Evolutionary conservation across 768 basidiomycete genomes (phyloP).

Genomic region (Lactarius tabidus): DNA sequence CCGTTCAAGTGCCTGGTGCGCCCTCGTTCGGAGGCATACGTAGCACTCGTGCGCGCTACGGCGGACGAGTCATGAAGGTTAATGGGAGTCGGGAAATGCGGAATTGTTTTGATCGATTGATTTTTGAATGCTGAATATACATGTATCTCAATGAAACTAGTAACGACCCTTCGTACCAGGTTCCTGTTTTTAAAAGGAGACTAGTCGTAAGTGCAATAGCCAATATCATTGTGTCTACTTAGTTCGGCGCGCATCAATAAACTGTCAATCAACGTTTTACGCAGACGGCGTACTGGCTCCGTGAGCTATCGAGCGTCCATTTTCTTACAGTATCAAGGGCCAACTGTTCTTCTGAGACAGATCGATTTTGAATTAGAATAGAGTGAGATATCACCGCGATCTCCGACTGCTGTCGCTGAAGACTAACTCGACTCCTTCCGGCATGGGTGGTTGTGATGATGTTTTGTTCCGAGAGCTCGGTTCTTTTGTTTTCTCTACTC

Average conservation of each 20-base stretch:
- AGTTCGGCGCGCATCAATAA: not conserved
- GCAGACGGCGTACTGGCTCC: not conserved
- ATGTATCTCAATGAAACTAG: not conserved
- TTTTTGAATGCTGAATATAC: not conserved
- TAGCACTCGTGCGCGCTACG: not conserved
- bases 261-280: not conserved
- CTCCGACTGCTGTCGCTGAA: not conserved
- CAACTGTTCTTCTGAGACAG: not conserved
- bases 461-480: not conserved
- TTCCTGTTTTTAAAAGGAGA: not conserved
- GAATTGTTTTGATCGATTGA: not conserved
- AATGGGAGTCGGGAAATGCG: not conserved
- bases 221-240: not conserved
- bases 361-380: not conserved
- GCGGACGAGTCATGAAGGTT: not conserved
- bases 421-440: not conserved
- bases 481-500: not conserved
- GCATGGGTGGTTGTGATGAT: no score
- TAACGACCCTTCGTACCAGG: not conserved
- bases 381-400: not conserved
- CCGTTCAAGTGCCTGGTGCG: not conserved
- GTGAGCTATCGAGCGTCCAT: not conserved
- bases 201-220: not conserved
- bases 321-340: not conserved
- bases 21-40: conserved; percentile 1